Base-by-base conservation (phyloP, 164 flowering plant species). In the Dillenia suffruticosa region DNA sequence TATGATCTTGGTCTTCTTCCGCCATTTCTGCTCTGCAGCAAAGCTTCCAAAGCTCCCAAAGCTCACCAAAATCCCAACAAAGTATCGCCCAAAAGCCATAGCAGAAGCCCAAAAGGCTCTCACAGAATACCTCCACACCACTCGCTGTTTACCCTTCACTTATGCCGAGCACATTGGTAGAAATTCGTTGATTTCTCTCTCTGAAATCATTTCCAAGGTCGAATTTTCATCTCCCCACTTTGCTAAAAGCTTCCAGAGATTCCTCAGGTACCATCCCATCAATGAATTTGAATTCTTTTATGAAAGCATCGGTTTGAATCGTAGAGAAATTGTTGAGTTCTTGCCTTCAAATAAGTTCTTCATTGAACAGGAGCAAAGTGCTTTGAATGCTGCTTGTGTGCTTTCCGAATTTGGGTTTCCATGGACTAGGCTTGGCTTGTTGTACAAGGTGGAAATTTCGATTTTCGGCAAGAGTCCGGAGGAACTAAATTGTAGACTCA, bases 221-320 rank as follows among this genome's bases (percentile, higher is more conserved):
- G 69, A 65, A 8, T 82, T 62, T 59, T 69, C 82, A 2, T 45
- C 71, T 12, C 11, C 66, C 1, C 44, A 26, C 8, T 82, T 84
- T 66, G 14, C 68, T 8, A 67, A 43, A 1, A 67, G 64, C 44
- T 40, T 89, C 52, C 61, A 40, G 56, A 79, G 59, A 68, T 81
- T 74, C 65, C 79, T 89, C 66, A 76, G 85, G 61, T 89, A 89
- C 80, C 76, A 86, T 54, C 92, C 92, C 51, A 72, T 89, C 50
- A 81, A 84, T 57, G 96, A 89, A 58, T 79, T 82, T 43, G 84
- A 80, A 53, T 82, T 84, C 62, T 82, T 89, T 72, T 80, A 77
- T 44, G 96, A 89, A 59, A 86, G 92, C 62, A 86, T 86, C 14
- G 96, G 92, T 12, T 69, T 89, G 16, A 40, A 62, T 49, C 62